These are phyloP conservation scores for Acacia concinna DNA, from an alignment of 331 rosid genomes.

Conservation along the genomic window DNA sequence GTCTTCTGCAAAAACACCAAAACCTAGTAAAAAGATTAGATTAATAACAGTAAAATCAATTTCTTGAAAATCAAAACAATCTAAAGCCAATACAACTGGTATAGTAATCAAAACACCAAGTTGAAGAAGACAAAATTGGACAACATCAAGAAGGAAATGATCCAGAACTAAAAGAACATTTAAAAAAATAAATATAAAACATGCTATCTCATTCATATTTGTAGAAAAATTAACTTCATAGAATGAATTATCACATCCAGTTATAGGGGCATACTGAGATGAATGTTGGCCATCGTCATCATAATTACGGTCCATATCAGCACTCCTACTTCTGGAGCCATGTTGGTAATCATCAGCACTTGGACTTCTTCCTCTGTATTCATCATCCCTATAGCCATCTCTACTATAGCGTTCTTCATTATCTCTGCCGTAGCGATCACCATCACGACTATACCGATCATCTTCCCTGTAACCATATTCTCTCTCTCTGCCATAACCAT, in stretches of 20 bases:
- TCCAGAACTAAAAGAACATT: conserved; percentile 7
- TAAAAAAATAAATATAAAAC: conserved; percentile 4
- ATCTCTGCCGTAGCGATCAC: conserved; percentile 68
- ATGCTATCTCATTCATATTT: background rate
- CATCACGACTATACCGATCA: conserved; percentile 60
- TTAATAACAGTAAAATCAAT: background rate
- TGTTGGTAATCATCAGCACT: conserved; percentile 56
- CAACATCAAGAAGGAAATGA: background rate
- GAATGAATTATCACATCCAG: conserved; percentile 13
- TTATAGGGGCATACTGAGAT: conserved; percentile 56
- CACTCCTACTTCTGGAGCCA: conserved; percentile 75
- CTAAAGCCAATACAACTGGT: conserved; percentile 3
- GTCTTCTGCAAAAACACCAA: background rate
- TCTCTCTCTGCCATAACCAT: conserved; percentile 68
- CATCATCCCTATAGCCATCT: conserved; percentile 71
- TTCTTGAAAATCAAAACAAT: conserved; percentile 14
- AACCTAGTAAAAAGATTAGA: background rate
- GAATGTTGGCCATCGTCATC: conserved; percentile 77
- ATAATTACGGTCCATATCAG: conserved; percentile 57
- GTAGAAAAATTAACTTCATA: background rate
- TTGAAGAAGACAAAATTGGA: conserved; percentile 8
- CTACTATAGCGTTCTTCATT: conserved; percentile 67
- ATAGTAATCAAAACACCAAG: background rate
- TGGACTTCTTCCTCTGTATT: conserved; percentile 69
- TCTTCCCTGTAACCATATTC: conserved; percentile 68